Evolutionary conservation across 257 asterid species (phyloP).

Genomic region (Phtheirospermum japonicum): DNA sequence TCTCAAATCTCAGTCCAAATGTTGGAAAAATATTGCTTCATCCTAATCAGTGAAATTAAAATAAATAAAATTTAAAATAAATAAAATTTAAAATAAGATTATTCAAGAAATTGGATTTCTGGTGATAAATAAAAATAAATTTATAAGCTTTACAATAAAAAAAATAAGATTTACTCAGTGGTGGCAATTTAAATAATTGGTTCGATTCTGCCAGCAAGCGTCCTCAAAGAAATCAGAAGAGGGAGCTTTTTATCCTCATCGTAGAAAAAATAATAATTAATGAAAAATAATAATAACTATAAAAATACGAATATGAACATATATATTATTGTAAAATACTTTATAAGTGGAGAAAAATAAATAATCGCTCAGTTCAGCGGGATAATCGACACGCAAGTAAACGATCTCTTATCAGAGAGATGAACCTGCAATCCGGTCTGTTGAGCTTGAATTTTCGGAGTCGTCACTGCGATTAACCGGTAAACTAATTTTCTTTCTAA

Average conservation of each 20-base stretch:
- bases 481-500: neutral
- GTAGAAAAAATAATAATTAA: constrained; percentile 23
- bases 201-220: constrained; percentile 89
- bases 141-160: neutral
- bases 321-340: neutral
- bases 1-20: constrained; percentile 57
- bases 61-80: neutral
- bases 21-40: constrained; percentile 56
- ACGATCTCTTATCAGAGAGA: constrained; percentile 26
- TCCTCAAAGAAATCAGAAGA: constrained; percentile 73
- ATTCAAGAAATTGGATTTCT: neutral
- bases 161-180: constrained; percentile 39
- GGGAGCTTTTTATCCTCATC: constrained; percentile 89
- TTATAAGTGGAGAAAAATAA: neutral
- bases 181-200: constrained; percentile 55
- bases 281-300: neutral
- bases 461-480: constrained; percentile 53
- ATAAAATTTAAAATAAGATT: neutral
- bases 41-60: constrained; percentile 36
- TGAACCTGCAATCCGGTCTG: constrained; percentile 83
- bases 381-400: constrained; percentile 65
- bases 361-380: constrained; percentile 93
- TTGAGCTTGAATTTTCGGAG: constrained; percentile 80
- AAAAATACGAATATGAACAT: neutral
- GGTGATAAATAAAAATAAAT: neutral